Percentiles rank a stretch among this genome's conserved stretches.
Evolutionary conservation across 768 basidiomycete genomes (phyloP).

Genomic region (Tephrocybe sp.): DNA sequence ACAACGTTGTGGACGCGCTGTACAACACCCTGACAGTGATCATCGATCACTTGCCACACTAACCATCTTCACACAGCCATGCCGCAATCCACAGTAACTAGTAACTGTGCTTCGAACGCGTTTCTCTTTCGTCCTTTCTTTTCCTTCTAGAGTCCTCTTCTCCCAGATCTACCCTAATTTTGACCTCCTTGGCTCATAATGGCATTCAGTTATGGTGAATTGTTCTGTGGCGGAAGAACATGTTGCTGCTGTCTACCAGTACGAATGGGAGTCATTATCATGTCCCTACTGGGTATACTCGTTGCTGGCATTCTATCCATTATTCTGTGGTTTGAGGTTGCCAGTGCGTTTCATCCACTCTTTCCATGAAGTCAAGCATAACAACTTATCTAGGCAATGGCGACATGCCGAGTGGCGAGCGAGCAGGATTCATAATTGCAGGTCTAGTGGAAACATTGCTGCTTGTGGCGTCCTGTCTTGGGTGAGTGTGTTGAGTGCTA

Average conservation of each 20-base stretch:
- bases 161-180: neutral
- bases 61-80: neutral
- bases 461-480: conserved; percentile 50
- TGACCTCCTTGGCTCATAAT: conserved; percentile 18
- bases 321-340: conserved; percentile 61
- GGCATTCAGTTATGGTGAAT: conserved; percentile 40
- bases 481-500: conserved; percentile 31
- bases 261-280: conserved; percentile 54
- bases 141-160: neutral
- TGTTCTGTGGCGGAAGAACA: conserved; percentile 46
- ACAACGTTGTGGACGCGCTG: conserved; percentile 3
- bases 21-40: neutral
- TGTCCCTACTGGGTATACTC: conserved; percentile 51
- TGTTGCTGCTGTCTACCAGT: conserved; percentile 68
- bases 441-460: conserved; percentile 54
- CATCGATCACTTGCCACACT: neutral
- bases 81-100: neutral
- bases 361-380: neutral
- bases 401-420: conserved; percentile 30
- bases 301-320: conserved; percentile 52
- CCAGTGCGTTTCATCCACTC: conserved; percentile 38
- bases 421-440: conserved; percentile 44
- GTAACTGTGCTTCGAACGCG: conserved; percentile 1
- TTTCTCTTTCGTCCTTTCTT: neutral
- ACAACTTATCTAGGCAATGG: conserved; percentile 26